Percentiles rank a stretch among this genome's conserved stretches.
phyloP scores from a whole-genome alignment of 805 yeast species.

The Myxozyma udenii region DNA sequence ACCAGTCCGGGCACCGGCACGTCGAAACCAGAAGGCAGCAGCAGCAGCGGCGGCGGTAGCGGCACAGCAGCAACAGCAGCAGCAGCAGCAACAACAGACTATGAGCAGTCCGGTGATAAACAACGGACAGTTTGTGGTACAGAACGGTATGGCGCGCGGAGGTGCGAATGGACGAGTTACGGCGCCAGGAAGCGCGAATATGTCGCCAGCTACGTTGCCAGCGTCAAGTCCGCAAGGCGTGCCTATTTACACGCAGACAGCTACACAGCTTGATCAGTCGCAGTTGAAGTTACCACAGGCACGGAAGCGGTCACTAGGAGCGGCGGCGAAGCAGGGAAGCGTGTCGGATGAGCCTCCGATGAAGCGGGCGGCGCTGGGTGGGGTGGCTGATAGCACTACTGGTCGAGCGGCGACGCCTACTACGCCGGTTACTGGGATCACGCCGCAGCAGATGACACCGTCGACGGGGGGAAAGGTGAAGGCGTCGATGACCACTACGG shows the following conservation, averaged over 20 bases:
- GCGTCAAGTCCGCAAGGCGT: constrained; percentile 26
- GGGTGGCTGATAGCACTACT: background rate
- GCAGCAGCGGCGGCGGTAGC: background rate
- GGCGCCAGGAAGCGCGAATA: background rate
- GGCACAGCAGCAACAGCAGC: background rate
- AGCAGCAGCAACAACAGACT: background rate
- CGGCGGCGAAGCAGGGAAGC: constrained; percentile 4
- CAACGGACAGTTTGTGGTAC: background rate
- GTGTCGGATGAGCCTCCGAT: constrained; percentile 20
- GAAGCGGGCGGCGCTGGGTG: constrained; percentile 17
- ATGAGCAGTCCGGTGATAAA: background rate
- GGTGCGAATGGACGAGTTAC: background rate
- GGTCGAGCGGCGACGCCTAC: background rate
- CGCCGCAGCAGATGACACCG: background rate
- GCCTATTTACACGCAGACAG: constrained; percentile 21
- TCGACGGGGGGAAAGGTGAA: background rate
- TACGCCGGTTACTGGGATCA: background rate
- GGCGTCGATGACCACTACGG: too few relatives aligned
- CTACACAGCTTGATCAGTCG: constrained; percentile 12
- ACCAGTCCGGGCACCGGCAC: constrained; percentile 8
- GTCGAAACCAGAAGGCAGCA: constrained; percentile 8
- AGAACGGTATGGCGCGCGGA: background rate
- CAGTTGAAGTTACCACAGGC: constrained; percentile 24
- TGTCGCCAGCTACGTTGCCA: constrained; percentile 11
- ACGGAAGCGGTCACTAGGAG: constrained; percentile 17